Evolutionary conservation across 2,329 filamentous ascomycete genomes (phyloP).

Genomic region (Diaporthe caulivora): DNA sequence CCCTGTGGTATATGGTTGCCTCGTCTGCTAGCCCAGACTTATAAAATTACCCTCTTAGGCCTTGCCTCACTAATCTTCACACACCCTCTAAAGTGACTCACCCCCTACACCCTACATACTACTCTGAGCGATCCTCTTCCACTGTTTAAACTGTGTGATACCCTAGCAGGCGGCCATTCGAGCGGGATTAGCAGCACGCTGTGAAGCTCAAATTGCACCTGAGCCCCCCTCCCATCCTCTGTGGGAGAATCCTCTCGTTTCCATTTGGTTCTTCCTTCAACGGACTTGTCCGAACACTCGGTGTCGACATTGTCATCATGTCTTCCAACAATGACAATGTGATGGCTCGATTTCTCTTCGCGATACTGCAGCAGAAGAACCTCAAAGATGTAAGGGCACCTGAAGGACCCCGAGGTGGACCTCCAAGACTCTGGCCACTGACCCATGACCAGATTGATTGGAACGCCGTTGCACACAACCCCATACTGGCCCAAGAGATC

Average conservation of each 20-base stretch:
- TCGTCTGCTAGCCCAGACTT: constrained; percentile 47
- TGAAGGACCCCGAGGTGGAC: constrained; percentile 20
- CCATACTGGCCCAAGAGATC: constrained; percentile 65
- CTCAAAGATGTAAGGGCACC: constrained; percentile 68
- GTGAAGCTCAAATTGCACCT: constrained; percentile 47
- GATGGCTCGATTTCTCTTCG: constrained; percentile 70
- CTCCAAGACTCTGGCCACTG: constrained; percentile 36
- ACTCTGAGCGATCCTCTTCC: constrained; percentile 43
- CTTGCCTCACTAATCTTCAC: constrained; percentile 58
- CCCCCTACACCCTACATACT: constrained; percentile 42
- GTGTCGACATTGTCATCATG: constrained; percentile 54
- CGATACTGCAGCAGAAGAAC: constrained; percentile 70
- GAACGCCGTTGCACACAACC: constrained; percentile 67
- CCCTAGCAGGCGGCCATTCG: constrained; percentile 37
- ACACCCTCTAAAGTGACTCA: constrained; percentile 52
- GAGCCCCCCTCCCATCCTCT: constrained; percentile 42
- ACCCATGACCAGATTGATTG: constrained; percentile 66
- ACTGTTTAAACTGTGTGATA: constrained; percentile 42
- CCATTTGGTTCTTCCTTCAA: constrained; percentile 11
- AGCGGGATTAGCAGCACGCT: constrained; percentile 11
- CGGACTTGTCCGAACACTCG: constrained; percentile 36
- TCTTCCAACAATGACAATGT: constrained; percentile 67
- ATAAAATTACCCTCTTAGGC: constrained; percentile 51
- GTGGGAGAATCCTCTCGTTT: constrained; percentile 38
- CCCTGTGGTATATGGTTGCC: constrained; percentile 12